Evolutionary conservation across 768 basidiomycete species (phyloP).

Genomic region (Lactifluus piperatus): DNA sequence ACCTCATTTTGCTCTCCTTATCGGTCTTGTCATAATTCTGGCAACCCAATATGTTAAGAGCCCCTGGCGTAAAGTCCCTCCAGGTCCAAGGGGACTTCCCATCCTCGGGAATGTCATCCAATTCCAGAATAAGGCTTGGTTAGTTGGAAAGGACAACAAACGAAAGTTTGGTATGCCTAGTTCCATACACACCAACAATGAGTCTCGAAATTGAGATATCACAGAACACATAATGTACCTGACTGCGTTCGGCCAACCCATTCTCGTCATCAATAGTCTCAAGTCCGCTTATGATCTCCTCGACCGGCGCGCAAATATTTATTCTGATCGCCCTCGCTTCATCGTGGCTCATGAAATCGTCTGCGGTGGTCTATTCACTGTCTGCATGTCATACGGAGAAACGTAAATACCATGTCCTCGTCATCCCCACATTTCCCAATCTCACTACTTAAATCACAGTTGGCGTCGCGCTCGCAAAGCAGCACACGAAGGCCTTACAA

Average conservation of each 20-base stretch:
- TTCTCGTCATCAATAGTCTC: too few species aligned
- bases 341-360: too few species aligned
- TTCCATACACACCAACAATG: neutral
- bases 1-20: neutral
- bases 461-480: conserved; percentile 3
- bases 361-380: too few species aligned
- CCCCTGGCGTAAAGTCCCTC: neutral
- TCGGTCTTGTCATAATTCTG: neutral
- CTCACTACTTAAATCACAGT: too few species aligned
- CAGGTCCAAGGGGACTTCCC: neutral
- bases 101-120: conserved; percentile 1
- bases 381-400: too few species aligned
- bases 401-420: too few species aligned
- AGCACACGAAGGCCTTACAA: conserved; percentile 11
- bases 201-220: neutral
- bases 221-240: too few species aligned
- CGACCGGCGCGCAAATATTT: too few species aligned
- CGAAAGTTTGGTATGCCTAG: neutral
- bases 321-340: too few species aligned
- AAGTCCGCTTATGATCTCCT: too few species aligned
- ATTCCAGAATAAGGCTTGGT: neutral
- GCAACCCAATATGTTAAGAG: neutral
- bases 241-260: too few species aligned
- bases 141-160: neutral
- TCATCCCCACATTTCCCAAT: too few species aligned